Evolutionary conservation across 2,329 filamentous ascomycete species (phyloP).

Genomic region (Fusarium sp.): DNA sequence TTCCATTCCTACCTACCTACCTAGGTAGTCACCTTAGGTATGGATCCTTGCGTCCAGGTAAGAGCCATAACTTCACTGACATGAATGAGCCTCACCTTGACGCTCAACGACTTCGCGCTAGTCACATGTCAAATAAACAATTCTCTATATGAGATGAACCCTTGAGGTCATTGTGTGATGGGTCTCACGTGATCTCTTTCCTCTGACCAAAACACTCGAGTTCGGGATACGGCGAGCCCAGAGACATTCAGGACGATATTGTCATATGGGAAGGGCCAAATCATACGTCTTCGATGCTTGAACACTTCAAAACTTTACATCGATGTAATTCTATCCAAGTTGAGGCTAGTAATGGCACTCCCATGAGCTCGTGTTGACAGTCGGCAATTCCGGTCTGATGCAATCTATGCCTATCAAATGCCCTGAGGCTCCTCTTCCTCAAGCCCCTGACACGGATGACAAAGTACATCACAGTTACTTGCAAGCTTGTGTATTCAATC

Average conservation of each 20-base stretch:
- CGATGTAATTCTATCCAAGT: neutral
- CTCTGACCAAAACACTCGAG: neutral
- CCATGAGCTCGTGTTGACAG: neutral
- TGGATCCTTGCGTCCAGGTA: neutral
- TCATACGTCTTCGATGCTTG: neutral
- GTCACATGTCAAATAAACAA: neutral
- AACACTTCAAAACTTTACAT: neutral
- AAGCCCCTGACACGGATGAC: neutral
- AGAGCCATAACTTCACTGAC: slow-evolving; percentile 6
- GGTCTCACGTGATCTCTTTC: neutral
- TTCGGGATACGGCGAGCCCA: neutral
- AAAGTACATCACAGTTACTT: neutral
- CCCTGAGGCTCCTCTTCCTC: neutral
- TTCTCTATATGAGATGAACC: neutral
- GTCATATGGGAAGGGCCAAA: neutral
- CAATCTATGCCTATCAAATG: neutral
- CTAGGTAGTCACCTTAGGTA: no score
- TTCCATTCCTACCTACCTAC: neutral
- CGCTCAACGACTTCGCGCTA: neutral
- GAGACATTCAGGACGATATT: neutral
- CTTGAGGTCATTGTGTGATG: neutral
- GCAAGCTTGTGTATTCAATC: neutral
- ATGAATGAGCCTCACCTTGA: slow-evolving; percentile 4
- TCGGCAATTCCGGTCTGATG: slow-evolving; percentile 13
- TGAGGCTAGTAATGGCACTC: neutral